Evolutionary conservation across 768 basidiomycete genomes (phyloP).

Genomic region (Lactarius psammicola): DNA sequence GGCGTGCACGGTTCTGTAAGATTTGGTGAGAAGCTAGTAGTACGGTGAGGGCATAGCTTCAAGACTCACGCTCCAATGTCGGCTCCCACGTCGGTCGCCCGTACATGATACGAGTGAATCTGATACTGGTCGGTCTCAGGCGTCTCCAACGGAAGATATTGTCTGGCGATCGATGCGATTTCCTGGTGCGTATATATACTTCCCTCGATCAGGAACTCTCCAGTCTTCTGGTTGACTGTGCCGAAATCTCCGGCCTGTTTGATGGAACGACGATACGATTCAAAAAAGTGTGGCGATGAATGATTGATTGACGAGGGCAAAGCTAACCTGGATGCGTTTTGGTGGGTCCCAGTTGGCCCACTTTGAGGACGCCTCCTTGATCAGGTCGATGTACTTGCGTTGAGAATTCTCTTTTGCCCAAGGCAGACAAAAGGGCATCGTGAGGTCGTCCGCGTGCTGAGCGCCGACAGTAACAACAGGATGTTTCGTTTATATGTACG

Average conservation of each 20-base stretch:
- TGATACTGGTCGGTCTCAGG: constrained; percentile 1
- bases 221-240: constrained; percentile 7
- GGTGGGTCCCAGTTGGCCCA: constrained; percentile 20
- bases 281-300: neutral
- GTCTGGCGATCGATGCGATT: neutral
- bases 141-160: neutral
- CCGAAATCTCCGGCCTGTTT: constrained; percentile 20
- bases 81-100: neutral
- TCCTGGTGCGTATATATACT: constrained; percentile 15
- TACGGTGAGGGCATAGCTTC: neutral
- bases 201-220: constrained; percentile 12
- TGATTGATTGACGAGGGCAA: neutral
- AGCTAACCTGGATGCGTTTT: constrained; percentile 1
- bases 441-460: neutral
- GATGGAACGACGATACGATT: neutral
- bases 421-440: constrained; percentile 11
- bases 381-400: constrained; percentile 22
- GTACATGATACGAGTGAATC: constrained; percentile 19
- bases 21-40: neutral
- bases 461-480: neutral
- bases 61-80: constrained; percentile 4
- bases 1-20: neutral
- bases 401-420: constrained; percentile 6
- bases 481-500: neutral
- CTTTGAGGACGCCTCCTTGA: constrained; percentile 2